phyloP scores from a whole-genome alignment of 768 basidiomycete genomes.

The Tulasnella sp. region DNA sequence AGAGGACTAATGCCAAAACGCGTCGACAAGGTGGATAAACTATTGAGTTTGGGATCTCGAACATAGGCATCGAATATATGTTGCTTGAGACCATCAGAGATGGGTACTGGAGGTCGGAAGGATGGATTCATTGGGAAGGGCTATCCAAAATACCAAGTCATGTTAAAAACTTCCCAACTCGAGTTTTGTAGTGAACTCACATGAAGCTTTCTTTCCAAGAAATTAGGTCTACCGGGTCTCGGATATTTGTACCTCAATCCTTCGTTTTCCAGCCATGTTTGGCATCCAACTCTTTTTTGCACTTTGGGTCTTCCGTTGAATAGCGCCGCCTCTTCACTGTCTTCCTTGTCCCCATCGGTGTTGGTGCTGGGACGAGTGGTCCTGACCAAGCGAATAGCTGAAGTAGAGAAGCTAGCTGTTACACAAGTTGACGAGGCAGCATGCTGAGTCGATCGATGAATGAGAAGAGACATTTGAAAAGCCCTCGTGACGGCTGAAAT shows the following conservation, averaged over 20 bases:
- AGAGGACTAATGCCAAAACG: slow-evolving; percentile 55
- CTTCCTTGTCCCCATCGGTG: no score
- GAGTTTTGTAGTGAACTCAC: slow-evolving; percentile 29
- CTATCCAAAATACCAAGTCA: slow-evolving; percentile 28
- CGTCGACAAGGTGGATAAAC: slow-evolving; percentile 46
- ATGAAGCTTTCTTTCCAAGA: slow-evolving; percentile 46
- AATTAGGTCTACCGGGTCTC: slow-evolving; percentile 37
- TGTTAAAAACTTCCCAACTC: background rate
- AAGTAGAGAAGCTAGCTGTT: no score
- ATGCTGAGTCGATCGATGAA: no score
- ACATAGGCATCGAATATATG: slow-evolving; percentile 50
- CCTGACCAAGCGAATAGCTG: no score
- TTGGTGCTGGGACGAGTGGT: no score
- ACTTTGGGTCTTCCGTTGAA: no score
- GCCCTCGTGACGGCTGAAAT: no score
- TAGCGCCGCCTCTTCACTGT: no score
- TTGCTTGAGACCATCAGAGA: slow-evolving; percentile 47
- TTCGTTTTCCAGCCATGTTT: slow-evolving; percentile 32
- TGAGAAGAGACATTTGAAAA: no score
- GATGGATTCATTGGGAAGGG: slow-evolving; percentile 78
- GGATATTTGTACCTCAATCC: slow-evolving; percentile 35
- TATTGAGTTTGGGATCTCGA: slow-evolving; percentile 41
- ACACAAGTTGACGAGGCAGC: no score
- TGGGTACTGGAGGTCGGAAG: slow-evolving; percentile 66
- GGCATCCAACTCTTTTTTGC: no score